Base-by-base conservation (phyloP, 208 protist species). In the Acanthamoeba lenticulata region DNA sequence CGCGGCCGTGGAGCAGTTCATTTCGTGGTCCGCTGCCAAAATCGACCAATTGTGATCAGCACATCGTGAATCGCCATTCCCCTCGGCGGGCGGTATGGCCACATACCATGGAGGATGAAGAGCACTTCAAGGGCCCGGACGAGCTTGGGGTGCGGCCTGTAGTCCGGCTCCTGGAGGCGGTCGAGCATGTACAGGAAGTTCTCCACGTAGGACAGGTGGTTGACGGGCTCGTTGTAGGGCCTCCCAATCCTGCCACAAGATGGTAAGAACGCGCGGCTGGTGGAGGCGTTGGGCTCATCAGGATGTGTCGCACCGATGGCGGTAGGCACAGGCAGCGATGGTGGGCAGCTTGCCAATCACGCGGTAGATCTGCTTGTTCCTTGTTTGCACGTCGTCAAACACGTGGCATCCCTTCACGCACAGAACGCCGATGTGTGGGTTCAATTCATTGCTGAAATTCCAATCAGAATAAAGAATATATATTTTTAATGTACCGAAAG, bases 161-260 rank as follows among this genome's bases (percentile, higher is more conserved):
- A 96, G 29, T 95, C 72, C 24, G 19, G 49, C n/a, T 96, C 94
- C 40, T 85, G 72, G 29, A 95, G 90, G 40, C 94, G 74, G 79
- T 95, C 95, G 44, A 98, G 94, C 97, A 98, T 98, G 94, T 98
- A 97, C 47, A 98, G 95, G 62, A 98, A 98, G 81, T 98, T 98
- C 55, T 97, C 96, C 11, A 96, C 97, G 94, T 98, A 98, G 36
- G 62, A 85, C 29, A 98, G 74, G 45, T 94, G 60, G 86, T 97
- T 95, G 5, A 55, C 89, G 91, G 96, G 96, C 69, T 96, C 74
- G 40, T 97, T 96, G 60, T 97, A 97, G 9, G 94, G 94, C 15
- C 90, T 38, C 29, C 69, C 69, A 24, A 93, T 85, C 62, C 90
- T 85, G 38, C n/a, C n/a, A n/a, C n/a, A n/a, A n/a, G n/a, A n/a